phyloP scores from a whole-genome alignment of 768 basidiomycete species.

The Lactarius evosmus region DNA sequence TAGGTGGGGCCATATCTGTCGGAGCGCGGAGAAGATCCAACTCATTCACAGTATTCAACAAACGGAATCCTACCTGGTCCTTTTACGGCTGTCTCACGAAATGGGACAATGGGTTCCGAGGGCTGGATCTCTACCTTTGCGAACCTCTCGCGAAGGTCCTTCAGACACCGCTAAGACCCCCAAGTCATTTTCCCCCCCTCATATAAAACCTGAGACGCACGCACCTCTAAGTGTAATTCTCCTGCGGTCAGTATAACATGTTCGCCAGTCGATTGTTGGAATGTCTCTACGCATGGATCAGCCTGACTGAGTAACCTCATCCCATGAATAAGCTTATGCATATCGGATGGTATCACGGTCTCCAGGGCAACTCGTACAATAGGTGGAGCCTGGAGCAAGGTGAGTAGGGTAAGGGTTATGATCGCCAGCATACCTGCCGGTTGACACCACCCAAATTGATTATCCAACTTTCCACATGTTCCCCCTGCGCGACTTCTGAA shows the following conservation, averaged over 20 bases:
- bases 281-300: conserved; percentile 96
- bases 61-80: conserved; percentile 52
- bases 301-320: conserved; percentile 88
- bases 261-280: conserved; percentile 96
- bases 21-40: conserved; percentile 7
- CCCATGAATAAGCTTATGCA: conserved; percentile 85
- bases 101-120: conserved; percentile 95
- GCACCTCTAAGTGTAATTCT: conserved; percentile 90
- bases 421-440: conserved; percentile 48
- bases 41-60: not conserved
- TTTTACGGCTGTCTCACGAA: conserved; percentile 90
- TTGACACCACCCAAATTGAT: conserved; percentile 77
- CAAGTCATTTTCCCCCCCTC: not conserved
- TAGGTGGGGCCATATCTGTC: conserved; percentile 84
- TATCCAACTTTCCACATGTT: conserved; percentile 48
- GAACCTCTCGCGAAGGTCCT: conserved; percentile 94
- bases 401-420: conserved; percentile 2
- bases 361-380: conserved; percentile 96
- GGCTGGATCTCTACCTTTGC: conserved; percentile 90
- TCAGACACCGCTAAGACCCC: conserved; percentile 74
- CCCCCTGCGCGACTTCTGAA: conserved; percentile 41
- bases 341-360: conserved; percentile 75
- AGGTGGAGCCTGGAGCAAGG: conserved; percentile 59
- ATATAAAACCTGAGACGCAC: conserved; percentile 18
- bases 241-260: conserved; percentile 96